phyloP scores from a whole-genome alignment of 2,329 filamentous ascomycete species.

The Diaporthe sp. region DNA sequence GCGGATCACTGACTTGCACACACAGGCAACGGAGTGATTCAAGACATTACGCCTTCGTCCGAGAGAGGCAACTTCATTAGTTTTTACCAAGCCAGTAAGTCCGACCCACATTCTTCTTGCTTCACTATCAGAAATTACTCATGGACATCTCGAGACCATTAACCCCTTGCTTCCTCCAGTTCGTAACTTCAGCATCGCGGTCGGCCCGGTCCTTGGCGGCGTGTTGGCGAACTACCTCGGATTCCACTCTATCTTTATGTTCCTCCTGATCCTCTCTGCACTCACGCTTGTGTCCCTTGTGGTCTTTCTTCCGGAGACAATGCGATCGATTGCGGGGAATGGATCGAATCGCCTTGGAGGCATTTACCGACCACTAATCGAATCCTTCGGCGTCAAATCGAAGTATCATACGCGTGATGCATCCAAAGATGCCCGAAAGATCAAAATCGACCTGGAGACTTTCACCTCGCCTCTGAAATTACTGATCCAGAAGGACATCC shows the following conservation, averaged over 20 bases:
- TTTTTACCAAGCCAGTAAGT: conserved; percentile 51
- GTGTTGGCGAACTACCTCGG: conserved; percentile 47
- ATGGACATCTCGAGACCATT: background rate
- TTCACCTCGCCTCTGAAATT: conserved; percentile 55
- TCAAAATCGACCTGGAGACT: conserved; percentile 48
- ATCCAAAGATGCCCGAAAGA: conserved; percentile 29
- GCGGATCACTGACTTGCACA: background rate
- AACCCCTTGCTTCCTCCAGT: conserved; percentile 37
- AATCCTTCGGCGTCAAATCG: conserved; percentile 37
- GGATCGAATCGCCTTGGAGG: conserved; percentile 46
- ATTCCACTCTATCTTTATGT: conserved; percentile 52
- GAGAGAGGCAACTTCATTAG: conserved; percentile 51
- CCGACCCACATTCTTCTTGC: fast-evolving
- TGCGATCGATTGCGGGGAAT: conserved; percentile 45
- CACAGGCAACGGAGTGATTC: conserved; percentile 50
- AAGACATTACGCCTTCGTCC: conserved; percentile 49
- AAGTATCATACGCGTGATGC: conserved; percentile 41
- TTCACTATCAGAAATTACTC: fast-evolving
- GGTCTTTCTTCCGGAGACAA: conserved; percentile 49
- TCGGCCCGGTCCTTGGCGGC: conserved; percentile 53
- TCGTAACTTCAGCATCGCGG: conserved; percentile 48
- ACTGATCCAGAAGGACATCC: conserved; percentile 58
- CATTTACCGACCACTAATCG: conserved; percentile 45
- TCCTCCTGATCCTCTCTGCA: conserved; percentile 45
- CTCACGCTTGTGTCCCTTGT: conserved; percentile 44